phyloP scores from a whole-genome alignment of 495 filamentous ascomycete species.

The Xylaria castorea region DNA sequence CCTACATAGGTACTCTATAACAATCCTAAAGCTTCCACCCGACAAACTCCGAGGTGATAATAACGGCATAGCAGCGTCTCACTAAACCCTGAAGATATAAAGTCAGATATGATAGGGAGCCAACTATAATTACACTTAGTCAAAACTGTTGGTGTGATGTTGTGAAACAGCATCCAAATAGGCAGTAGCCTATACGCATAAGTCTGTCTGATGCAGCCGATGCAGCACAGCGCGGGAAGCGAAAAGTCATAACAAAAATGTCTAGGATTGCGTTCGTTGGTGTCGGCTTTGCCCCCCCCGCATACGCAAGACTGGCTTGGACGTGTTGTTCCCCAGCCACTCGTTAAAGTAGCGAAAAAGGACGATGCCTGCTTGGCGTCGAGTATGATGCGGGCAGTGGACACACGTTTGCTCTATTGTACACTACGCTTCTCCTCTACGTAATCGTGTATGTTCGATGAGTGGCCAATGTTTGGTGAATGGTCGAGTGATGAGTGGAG shows the following conservation, averaged over 20 bases:
- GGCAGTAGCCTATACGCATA: slow-evolving; percentile 8
- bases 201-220: background rate
- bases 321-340: background rate
- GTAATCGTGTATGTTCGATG: slow-evolving; percentile 22
- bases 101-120: background rate
- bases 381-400: slow-evolving; percentile 20
- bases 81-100: background rate
- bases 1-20: too few species aligned
- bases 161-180: slow-evolving; percentile 14
- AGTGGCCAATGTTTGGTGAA: background rate
- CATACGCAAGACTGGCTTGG: slow-evolving; percentile 41
- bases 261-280: slow-evolving; percentile 13
- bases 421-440: slow-evolving; percentile 18
- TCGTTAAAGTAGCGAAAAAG: slow-evolving; percentile 18
- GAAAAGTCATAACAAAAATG: background rate
- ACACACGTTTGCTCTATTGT: slow-evolving; percentile 18
- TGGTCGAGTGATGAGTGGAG: slow-evolving; percentile 21
- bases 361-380: slow-evolving; percentile 46
- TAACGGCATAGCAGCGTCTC: slow-evolving; percentile 3
- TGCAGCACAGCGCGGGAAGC: background rate
- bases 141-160: background rate
- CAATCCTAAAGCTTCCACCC: too few species aligned
- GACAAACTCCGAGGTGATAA: background rate
- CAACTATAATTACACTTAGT: background rate
- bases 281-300: slow-evolving; percentile 34